Evolutionary conservation across 495 filamentous ascomycete genomes (phyloP), one percentile per base, ranked within the genome.

Genomic region (Annulohypoxylon nitens): DNA sequence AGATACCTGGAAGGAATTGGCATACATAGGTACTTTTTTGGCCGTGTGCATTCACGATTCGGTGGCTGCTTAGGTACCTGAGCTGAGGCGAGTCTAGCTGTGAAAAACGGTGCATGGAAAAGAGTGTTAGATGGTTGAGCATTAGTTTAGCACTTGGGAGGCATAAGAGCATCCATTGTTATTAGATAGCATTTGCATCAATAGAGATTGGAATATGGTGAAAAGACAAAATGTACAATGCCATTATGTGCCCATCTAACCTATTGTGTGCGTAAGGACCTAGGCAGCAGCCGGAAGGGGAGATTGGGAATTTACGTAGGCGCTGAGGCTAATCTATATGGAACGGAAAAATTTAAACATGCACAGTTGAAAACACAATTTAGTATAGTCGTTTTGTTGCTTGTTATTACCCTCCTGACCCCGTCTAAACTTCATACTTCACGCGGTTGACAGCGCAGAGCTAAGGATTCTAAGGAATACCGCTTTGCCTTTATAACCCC

Each of bases 391-490:
- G 69, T 62, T 64, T 25, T 23, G 18, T 64, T 71, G 47, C 74
- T 60, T 41, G 75, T 77, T 78, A 77, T 76, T 76, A 67, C 72
- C 75, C 75, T 78, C 71, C 76, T 50, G 72, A 50, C 58, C 50
- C 50, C 74, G 10, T 66, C 51, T 47, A 61, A 74, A 63, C 34
- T 45, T 58, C 14, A 73, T 69, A 77, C 73, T 67, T 61, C 61
- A 74, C 61, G 68, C 59, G 54, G 61, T 59, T 59, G 67, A 65
- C 69, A 64, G 61, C 61, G 67, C 67, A 69, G 70, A 69, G 70
- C 58, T 74, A 75, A 53, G 59, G 47, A 57, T 45, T 34, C 45
- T 37, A 71, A 54, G 58, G 43, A 64, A 64, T 66, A 62, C 57
- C 50, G 37, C 47, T 36, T 48, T 47, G 51, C 47, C 53, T 39